These are phyloP conservation scores for Exophiala xenobiotica DNA, from an alignment of 2,329 filamentous ascomycete genomes.

Conservation along the genomic window DNA sequence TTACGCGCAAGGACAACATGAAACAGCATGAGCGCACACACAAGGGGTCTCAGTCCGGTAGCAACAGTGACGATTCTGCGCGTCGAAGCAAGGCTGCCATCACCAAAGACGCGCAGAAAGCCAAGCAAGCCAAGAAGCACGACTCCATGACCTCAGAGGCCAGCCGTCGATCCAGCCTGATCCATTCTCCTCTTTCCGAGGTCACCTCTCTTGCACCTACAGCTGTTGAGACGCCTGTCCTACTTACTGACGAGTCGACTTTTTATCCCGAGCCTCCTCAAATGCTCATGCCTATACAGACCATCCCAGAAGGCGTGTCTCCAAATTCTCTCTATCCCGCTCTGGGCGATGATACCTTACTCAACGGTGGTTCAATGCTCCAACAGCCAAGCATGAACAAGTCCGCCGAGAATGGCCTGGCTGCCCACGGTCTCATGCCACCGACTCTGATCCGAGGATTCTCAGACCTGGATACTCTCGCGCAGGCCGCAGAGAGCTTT, in stretches of 20 bases:
- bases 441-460: constrained; percentile 27
- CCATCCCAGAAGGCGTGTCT: constrained; percentile 25
- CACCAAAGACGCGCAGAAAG: constrained; percentile 29
- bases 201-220: constrained; percentile 27
- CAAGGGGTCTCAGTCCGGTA: constrained; percentile 33
- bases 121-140: constrained; percentile 18
- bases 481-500: constrained; percentile 30
- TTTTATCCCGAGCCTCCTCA: constrained; percentile 24
- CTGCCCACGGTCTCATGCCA: constrained; percentile 14
- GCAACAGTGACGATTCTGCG: constrained; percentile 22
- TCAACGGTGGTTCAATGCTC: constrained; percentile 4
- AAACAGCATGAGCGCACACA: constrained; percentile 67
- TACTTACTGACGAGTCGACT: constrained; percentile 17
- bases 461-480: constrained; percentile 32
- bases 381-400: constrained; percentile 14
- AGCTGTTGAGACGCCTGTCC: constrained; percentile 22
- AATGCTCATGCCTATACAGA: constrained; percentile 24
- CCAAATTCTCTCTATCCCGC: constrained; percentile 29
- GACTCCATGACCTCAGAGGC: constrained; percentile 18
- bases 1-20: constrained; percentile 69
- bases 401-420: neutral
- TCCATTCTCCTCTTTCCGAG: constrained; percentile 29
- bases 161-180: constrained; percentile 23
- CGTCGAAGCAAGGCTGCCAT: constrained; percentile 30
- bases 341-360: constrained; percentile 24